Conservation (phyloP, 2,329 filamentous ascomycete genomes). For the Verticillium nubilum region DNA sequence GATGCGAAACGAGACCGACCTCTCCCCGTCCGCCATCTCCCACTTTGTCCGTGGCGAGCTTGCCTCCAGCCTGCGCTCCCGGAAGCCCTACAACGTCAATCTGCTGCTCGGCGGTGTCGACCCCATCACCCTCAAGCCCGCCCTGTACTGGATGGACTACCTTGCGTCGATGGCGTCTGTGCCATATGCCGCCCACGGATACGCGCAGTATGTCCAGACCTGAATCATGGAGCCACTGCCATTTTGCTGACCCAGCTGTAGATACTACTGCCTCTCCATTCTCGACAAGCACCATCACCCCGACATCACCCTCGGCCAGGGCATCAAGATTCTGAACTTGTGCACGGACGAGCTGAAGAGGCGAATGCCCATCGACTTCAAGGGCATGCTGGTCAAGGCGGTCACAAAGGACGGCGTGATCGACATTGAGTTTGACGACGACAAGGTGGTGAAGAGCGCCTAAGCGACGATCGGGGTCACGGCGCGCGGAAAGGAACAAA, state of each 20-base stretch:
- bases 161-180: constrained; percentile 81
- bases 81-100: constrained; percentile 96
- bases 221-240: constrained; percentile 9
- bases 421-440: constrained; percentile 81
- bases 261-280: constrained; percentile 96
- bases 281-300: constrained; percentile 98
- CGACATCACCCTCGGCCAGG: constrained; percentile 82
- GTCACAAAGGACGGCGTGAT: constrained; percentile 90
- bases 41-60: constrained; percentile 94
- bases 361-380: constrained; percentile 96
- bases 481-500: constrained; percentile 7
- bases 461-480: constrained; percentile 24
- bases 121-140: constrained; percentile 83
- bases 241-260: constrained; percentile 28
- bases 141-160: constrained; percentile 96
- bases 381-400: constrained; percentile 91
- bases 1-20: constrained; percentile 93
- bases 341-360: constrained; percentile 97
- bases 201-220: constrained; percentile 70
- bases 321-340: constrained; percentile 87
- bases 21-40: constrained; percentile 82
- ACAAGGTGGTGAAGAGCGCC: constrained; percentile 61
- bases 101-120: constrained; percentile 91
- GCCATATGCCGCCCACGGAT: constrained; percentile 95
- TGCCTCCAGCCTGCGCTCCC: constrained; percentile 81